Evolutionary conservation across 2,329 filamentous ascomycete species (phyloP).

Genomic region (Monosporascus sp.): DNA sequence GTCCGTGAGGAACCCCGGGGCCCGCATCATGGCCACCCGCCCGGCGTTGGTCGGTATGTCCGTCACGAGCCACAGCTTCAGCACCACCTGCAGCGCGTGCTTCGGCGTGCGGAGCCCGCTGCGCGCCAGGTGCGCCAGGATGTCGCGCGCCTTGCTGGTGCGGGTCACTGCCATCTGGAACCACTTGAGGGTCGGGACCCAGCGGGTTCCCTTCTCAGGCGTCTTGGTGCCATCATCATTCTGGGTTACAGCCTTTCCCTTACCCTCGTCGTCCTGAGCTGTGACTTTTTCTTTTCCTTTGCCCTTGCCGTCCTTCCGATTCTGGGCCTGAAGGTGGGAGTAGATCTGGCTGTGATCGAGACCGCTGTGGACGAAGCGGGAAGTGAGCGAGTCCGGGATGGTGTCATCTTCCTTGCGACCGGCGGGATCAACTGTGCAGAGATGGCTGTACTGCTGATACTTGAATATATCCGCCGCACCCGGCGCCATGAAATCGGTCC

Average conservation of each 20-base stretch:
- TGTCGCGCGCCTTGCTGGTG: conserved; percentile 52
- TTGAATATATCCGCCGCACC: conserved; percentile 1
- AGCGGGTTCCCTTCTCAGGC: conserved; percentile 24
- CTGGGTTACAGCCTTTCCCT: no score
- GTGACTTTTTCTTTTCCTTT: no score
- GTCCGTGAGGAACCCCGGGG: conserved; percentile 49
- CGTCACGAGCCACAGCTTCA: conserved; percentile 70
- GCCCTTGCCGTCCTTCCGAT: no score
- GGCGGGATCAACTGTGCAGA: conserved; percentile 10
- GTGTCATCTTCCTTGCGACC: conserved; percentile 13
- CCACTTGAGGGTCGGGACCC: conserved; percentile 61
- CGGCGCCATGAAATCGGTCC: conserved; percentile 1
- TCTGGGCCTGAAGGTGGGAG: no score
- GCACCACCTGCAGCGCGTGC: conserved; percentile 41
- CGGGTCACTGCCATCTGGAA: conserved; percentile 60
- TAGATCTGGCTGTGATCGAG: no score
- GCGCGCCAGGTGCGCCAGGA: conserved; percentile 55
- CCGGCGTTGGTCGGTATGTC: conserved; percentile 55
- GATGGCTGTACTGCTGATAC: conserved; percentile 7
- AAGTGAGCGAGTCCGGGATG: no score
- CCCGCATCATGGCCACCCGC: conserved; percentile 50
- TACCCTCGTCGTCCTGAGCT: no score
- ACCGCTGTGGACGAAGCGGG: no score
- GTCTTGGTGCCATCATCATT: conserved; percentile 15
- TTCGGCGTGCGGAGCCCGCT: conserved; percentile 52